A percentile compares a stretch with the other conserved stretches of the same genome.
Conservation (phyloP, 1,284 basidiomycete genomes). For the Trichosporon coremiiforme region DNA sequence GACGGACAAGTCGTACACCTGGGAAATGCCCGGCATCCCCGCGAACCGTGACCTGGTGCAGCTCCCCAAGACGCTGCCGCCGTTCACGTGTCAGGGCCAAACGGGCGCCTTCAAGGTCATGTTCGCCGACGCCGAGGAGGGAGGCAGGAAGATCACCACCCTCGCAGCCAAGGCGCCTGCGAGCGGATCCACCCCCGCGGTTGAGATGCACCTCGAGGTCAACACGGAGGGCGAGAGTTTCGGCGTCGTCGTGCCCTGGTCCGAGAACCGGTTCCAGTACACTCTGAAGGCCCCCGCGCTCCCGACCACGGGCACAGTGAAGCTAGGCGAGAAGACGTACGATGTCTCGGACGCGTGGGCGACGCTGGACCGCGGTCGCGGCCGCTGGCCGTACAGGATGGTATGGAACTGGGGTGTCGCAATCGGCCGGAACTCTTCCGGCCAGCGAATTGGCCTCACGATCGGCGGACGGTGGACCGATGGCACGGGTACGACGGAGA, state of each 20-base stretch:
- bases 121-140: background rate
- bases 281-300: slow-evolving; percentile 19
- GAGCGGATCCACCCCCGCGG: background rate
- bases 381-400: slow-evolving; percentile 20
- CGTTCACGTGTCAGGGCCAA: slow-evolving; percentile 1
- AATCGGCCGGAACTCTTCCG: background rate
- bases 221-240: slow-evolving; percentile 18
- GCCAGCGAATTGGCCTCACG: slow-evolving; percentile 15
- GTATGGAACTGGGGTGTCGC: slow-evolving; percentile 23
- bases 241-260: slow-evolving; percentile 21
- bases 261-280: slow-evolving; percentile 16
- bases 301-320: slow-evolving; percentile 9
- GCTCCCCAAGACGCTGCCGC: slow-evolving; percentile 7
- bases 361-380: slow-evolving; percentile 21
- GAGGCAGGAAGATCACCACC: background rate
- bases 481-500: slow-evolving; percentile 20
- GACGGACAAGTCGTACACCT: background rate
- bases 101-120: background rate
- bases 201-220: slow-evolving; percentile 13
- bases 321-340: background rate
- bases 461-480: slow-evolving; percentile 16
- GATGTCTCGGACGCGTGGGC: slow-evolving; percentile 13
- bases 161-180: background rate
- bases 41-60: background rate
- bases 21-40: slow-evolving; percentile 9